Conservation (phyloP, 371 early-diverging fungal genomes). For the Chytridiales sp. region DNA sequence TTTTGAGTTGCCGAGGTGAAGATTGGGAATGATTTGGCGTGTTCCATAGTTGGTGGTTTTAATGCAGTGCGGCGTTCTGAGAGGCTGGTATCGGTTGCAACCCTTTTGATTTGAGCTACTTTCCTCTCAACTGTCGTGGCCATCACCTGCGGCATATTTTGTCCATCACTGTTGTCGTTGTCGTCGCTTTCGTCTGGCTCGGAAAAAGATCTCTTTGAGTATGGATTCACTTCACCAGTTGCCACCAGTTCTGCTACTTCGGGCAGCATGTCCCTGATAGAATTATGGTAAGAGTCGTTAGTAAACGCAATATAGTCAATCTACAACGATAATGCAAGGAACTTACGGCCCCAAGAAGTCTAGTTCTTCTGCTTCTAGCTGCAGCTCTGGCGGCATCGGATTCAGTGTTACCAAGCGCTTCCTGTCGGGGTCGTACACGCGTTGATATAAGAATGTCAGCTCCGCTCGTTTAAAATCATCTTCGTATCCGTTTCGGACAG, state of each 20-base stretch:
- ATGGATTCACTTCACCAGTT: constrained; percentile 56
- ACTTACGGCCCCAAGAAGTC: constrained; percentile 54
- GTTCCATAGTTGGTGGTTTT: no score
- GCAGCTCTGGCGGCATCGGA: constrained; percentile 47
- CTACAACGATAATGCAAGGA: not conserved
- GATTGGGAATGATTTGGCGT: no score
- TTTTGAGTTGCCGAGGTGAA: no score
- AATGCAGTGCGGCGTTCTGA: no score
- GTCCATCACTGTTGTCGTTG: not conserved
- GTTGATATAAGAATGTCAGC: constrained; percentile 76
- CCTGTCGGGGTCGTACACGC: constrained; percentile 69
- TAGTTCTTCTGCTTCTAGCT: constrained; percentile 18
- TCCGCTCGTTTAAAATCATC: constrained; percentile 69
- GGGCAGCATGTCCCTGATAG: constrained; percentile 28
- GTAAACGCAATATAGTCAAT: not conserved
- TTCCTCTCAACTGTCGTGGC: no score
- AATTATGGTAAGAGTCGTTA: not conserved
- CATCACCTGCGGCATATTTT: no score
- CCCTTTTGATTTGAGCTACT: no score
- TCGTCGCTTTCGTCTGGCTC: not conserved
- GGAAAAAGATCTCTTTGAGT: constrained; percentile 42
- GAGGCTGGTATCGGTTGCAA: no score
- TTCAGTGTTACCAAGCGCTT: constrained; percentile 56
- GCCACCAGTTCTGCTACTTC: constrained; percentile 54
- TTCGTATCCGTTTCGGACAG: constrained; percentile 56